These are phyloP conservation scores for Lanzia echinophila DNA, from an alignment of 2,329 filamentous ascomycete species.

Conservation along the genomic window DNA sequence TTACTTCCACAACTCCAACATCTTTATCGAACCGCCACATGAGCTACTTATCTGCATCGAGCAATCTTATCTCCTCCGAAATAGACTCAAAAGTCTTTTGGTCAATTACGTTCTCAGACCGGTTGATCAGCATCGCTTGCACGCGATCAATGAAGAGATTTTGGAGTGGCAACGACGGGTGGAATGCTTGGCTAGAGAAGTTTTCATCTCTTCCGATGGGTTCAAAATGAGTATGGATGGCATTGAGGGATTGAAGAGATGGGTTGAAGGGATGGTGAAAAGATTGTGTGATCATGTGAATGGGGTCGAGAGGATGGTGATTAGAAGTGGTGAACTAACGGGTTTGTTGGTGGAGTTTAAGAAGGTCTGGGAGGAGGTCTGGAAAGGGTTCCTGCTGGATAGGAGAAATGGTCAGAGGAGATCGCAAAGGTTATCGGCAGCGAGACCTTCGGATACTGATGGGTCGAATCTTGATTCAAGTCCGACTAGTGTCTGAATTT, in stretches of 20 bases:
- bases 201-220: constrained; percentile 8
- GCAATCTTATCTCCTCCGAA: constrained; percentile 20
- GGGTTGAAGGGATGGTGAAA: constrained; percentile 14
- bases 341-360: constrained; percentile 17
- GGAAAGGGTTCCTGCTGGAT: constrained; percentile 11
- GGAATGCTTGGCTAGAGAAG: constrained; percentile 10
- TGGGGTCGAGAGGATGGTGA: constrained; percentile 11
- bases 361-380: constrained; percentile 17
- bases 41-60: constrained; percentile 19
- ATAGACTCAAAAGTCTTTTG: constrained; percentile 21
- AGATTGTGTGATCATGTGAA: constrained; percentile 13
- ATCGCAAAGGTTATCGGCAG: neutral
- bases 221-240: constrained; percentile 4
- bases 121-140: constrained; percentile 7
- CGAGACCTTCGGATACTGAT: too few relatives aligned
- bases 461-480: too few relatives aligned
- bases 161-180: constrained; percentile 14
- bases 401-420: neutral
- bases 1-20: constrained; percentile 24
- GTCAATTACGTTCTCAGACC: constrained; percentile 18
- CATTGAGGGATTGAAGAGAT: constrained; percentile 11
- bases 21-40: constrained; percentile 23
- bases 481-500: too few relatives aligned
- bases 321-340: constrained; percentile 11
- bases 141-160: constrained; percentile 12